phyloP scores from a whole-genome alignment of 805 yeast species.

The Wickerhamiella galacta region DNA sequence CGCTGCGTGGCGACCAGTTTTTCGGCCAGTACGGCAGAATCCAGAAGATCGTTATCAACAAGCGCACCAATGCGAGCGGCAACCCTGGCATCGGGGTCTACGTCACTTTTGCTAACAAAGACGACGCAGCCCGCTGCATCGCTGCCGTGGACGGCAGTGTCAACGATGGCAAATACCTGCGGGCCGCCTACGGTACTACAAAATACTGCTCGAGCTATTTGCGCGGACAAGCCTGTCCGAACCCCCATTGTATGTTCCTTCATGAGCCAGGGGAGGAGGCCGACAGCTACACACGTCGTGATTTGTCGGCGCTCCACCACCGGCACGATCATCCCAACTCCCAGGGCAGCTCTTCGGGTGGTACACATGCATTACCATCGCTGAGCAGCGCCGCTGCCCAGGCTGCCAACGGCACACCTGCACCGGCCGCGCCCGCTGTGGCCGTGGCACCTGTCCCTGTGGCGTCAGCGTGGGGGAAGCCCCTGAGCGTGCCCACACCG shows the following conservation, averaged over 20 bases:
- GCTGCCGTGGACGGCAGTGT: constrained; percentile 82
- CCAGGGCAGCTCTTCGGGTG: background rate
- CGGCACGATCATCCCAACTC: constrained; percentile 17
- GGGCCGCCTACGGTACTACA: constrained; percentile 97
- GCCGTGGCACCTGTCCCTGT: constrained; percentile 4
- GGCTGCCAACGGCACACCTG: background rate
- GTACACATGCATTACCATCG: constrained; percentile 3
- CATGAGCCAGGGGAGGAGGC: constrained; percentile 99
- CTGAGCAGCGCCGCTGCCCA: background rate
- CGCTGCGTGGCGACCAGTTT: constrained; percentile 75
- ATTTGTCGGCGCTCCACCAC: constrained; percentile 51
- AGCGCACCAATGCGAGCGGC: constrained; percentile 39
- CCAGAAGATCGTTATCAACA: constrained; percentile 81
- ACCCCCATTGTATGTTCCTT: constrained; percentile 95
- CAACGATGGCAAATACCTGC: constrained; percentile 73
- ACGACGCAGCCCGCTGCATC: constrained; percentile 89
- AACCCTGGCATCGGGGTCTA: constrained; percentile 84
- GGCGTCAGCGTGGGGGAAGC: constrained; percentile 1
- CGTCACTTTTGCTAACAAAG: constrained; percentile 82
- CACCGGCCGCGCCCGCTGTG: constrained; percentile 3
- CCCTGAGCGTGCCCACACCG: background rate
- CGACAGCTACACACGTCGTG: constrained; percentile 84
- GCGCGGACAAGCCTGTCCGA: constrained; percentile 91
- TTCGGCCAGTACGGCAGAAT: constrained; percentile 98
- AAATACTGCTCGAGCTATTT: constrained; percentile 94